phyloP scores from a whole-genome alignment of 2,329 filamentous ascomycete species.

The Fonsecaea multimorphosa region DNA sequence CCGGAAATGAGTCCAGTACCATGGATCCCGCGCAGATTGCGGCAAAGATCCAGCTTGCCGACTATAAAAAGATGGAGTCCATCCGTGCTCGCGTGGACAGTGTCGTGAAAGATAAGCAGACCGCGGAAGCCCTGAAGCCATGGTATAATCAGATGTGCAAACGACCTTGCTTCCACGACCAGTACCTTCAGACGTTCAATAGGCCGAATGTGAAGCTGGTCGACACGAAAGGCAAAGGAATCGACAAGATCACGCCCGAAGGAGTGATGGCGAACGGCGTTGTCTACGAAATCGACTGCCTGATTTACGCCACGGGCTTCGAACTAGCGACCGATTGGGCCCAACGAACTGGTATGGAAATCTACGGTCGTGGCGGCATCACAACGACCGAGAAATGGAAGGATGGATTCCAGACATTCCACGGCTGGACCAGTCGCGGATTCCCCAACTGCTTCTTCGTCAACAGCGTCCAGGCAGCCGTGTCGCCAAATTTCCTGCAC shows the following conservation, averaged over 20 bases:
- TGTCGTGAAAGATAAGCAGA: conserved; percentile 58
- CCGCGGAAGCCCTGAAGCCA: conserved; percentile 61
- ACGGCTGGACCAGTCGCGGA: conserved; percentile 30
- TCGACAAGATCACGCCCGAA: conserved; percentile 53
- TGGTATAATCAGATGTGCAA: conserved; percentile 71
- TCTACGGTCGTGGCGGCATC: conserved; percentile 40
- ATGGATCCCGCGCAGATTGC: conserved; percentile 19
- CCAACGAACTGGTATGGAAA: conserved; percentile 37
- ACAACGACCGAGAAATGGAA: conserved; percentile 41
- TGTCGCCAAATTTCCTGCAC: conserved; percentile 34
- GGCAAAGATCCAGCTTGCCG: conserved; percentile 28
- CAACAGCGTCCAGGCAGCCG: conserved; percentile 30
- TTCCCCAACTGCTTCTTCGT: conserved; percentile 36
- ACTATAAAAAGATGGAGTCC: conserved; percentile 35
- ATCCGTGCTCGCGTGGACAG: conserved; percentile 54
- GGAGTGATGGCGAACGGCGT: conserved; percentile 57
- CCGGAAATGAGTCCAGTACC: not conserved
- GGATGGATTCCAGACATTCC: conserved; percentile 29
- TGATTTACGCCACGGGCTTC: conserved; percentile 58
- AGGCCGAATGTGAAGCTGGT: conserved; percentile 63
- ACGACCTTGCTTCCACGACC: conserved; percentile 66
- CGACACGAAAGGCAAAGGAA: conserved; percentile 63
- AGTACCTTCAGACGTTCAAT: conserved; percentile 67
- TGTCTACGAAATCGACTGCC: conserved; percentile 57
- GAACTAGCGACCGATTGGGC: conserved; percentile 31